Conservation (phyloP, 2,329 filamentous ascomycete genomes). For the Diaporthe ilicicola region DNA sequence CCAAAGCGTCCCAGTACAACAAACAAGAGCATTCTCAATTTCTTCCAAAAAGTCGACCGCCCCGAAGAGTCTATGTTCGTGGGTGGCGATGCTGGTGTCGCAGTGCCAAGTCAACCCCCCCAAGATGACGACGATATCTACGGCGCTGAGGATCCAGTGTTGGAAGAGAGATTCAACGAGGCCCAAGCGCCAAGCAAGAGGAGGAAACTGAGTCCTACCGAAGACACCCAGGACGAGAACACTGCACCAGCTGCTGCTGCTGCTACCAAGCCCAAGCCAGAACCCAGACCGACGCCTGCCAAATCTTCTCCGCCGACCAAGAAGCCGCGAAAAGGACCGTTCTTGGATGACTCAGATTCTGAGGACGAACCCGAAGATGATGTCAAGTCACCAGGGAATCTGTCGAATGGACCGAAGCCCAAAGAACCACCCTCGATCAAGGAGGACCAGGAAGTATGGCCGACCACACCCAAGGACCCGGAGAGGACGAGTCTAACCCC, state of each 20-base stretch:
- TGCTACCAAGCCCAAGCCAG: slow-evolving; percentile 32
- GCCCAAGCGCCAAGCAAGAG: slow-evolving; percentile 48
- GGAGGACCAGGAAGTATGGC: slow-evolving; percentile 30
- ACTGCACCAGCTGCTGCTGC: slow-evolving; percentile 27
- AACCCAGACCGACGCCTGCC: neutral
- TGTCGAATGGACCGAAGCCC: neutral
- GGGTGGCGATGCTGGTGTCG: slow-evolving; percentile 36
- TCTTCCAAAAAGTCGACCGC: slow-evolving; percentile 76
- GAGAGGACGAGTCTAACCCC: slow-evolving; percentile 31
- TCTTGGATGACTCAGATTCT: slow-evolving; percentile 75
- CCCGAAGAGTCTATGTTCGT: slow-evolving; percentile 68
- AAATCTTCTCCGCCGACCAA: slow-evolving; percentile 36
- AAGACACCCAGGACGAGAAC: slow-evolving; percentile 23
- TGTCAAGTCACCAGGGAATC: slow-evolving; percentile 4
- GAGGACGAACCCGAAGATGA: slow-evolving; percentile 49
- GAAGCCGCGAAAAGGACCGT: slow-evolving; percentile 62
- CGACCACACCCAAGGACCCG: slow-evolving; percentile 27
- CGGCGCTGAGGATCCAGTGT: slow-evolving; percentile 31
- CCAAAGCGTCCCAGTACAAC: slow-evolving; percentile 38
- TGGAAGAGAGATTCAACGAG: slow-evolving; percentile 49
- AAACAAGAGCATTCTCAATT: slow-evolving; percentile 76
- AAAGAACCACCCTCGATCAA: neutral
- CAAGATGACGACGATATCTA: slow-evolving; percentile 37
- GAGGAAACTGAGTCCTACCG: slow-evolving; percentile 49
- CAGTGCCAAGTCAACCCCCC: slow-evolving; percentile 14